Base-by-base conservation (phyloP, 108 stramenopile genomes). In the Skeletonema grethae region DNA sequence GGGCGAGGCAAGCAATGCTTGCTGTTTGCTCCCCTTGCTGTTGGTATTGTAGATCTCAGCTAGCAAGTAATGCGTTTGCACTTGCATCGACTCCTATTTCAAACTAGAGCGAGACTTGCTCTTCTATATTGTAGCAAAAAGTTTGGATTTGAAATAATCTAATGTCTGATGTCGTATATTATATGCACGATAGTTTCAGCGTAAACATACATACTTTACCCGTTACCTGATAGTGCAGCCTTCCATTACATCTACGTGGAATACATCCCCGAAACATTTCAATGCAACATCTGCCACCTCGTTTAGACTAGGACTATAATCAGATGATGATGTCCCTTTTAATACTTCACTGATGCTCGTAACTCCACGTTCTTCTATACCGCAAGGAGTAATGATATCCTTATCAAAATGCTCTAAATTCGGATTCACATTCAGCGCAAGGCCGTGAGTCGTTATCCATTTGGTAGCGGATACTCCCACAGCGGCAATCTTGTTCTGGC, bases 401-500 rank as follows among this genome's bases (percentile, higher is more conserved):
- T 90, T 86, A 66, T 92, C 82, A 82, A 97, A 98, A 38, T 84
- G 73, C 4, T 65, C 38, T 61, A 97, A 67, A 71, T 97, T 75
- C 0, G 96, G 93, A 53, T 63, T 55, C 5, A 99, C 94, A 84
- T 99, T 99, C n/a, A 99, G 68, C 1, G 99, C 97, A 79, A 97
- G 88, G 0, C 99, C 99, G 73, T 99, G 99, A 63, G 94, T 95
- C 3, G 99, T 98, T 29, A 97, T 90, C 99, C 99, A 99, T 55
- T 96, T 77, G 25, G 93, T 90, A 0, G 92, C 86, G 9, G 88
- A 87, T 6, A 98, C 82, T 2, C 99, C 99, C 20, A 98, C 89
- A 16, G 97, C 97, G 2, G 96, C 94, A 43, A 99, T 84, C 67
- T 99, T 99, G 31, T 83, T 69, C 9, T 84, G 65, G 8, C 77